Conservation (phyloP, 805 yeast species). For the Clavispora santaluciae region DNA sequence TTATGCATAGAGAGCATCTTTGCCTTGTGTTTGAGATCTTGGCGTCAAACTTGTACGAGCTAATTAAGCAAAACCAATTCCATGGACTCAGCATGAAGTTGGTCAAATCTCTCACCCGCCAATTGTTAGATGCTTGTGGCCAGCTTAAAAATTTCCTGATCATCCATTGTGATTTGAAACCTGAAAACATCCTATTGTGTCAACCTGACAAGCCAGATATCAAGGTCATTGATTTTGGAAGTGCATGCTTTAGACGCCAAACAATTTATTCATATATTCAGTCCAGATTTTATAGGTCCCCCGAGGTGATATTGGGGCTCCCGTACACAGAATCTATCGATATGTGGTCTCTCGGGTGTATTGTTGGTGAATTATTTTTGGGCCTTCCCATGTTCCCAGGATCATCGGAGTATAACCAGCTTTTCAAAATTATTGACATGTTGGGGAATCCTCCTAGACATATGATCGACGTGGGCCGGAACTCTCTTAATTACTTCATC, state of each 20-base stretch:
- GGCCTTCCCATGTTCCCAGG: conserved; percentile 97
- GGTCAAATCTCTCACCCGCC: conserved; percentile 73
- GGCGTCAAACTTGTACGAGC: conserved; percentile 83
- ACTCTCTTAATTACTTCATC: conserved; percentile 64
- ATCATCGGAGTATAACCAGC: conserved; percentile 85
- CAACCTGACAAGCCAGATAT: conserved; percentile 79
- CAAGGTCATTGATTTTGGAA: conserved; percentile 93
- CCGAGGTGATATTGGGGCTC: conserved; percentile 87
- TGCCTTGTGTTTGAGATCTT: conserved; percentile 90
- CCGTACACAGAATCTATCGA: conserved; percentile 92
- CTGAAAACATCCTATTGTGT: conserved; percentile 84
- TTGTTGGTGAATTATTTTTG: conserved; percentile 81
- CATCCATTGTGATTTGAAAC: conserved; percentile 95
- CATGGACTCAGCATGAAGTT: conserved; percentile 80
- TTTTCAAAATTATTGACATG: conserved; percentile 75
- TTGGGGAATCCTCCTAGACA: conserved; percentile 87
- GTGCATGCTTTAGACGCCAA: conserved; percentile 89
- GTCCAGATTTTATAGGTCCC: conserved; percentile 88
- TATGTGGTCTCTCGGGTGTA: conserved; percentile 96
- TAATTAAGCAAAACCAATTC: conserved; percentile 88
- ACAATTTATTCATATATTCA: conserved; percentile 89
- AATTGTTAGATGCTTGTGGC: conserved; percentile 73
- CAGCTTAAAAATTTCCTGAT: conserved; percentile 77
- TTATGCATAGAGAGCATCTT: conserved; percentile 86
- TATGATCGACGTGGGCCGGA: conserved; percentile 96